Conservation (phyloP, 2,329 filamentous ascomycete genomes). For the Claviceps sp. region DNA sequence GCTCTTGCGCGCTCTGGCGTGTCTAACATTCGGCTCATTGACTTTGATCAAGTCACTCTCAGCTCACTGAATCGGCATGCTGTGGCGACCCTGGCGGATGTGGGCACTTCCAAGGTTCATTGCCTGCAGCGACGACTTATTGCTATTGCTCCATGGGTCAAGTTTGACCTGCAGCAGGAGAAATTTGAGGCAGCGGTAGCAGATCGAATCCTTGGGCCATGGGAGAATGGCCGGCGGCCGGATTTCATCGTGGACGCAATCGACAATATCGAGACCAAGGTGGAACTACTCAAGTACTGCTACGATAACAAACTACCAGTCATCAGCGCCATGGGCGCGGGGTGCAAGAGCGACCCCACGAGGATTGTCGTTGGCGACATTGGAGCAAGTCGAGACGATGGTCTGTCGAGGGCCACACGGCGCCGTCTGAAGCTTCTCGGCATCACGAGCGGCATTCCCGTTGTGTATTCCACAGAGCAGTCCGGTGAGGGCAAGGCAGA, state of each 20-base stretch:
- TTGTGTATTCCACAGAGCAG: conserved; percentile 87
- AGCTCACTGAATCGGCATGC: conserved; percentile 94
- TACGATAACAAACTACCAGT: conserved; percentile 64
- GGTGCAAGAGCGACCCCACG: conserved; percentile 79
- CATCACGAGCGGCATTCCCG: conserved; percentile 73
- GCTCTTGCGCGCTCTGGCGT: conserved; percentile 83
- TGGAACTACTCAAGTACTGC: conserved; percentile 80
- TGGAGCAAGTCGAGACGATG: conserved; percentile 73
- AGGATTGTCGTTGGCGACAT: conserved; percentile 86
- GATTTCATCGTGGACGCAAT: conserved; percentile 95
- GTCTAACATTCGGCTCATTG: conserved; percentile 73
- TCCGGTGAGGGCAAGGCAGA: conserved; percentile 82
- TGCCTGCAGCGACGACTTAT: conserved; percentile 69
- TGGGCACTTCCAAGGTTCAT: conserved; percentile 83
- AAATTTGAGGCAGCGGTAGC: conserved; percentile 64
- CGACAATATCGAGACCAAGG: conserved; percentile 96
- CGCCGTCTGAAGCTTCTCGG: conserved; percentile 65
- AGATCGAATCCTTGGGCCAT: conserved; percentile 50
- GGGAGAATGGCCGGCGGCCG: conserved; percentile 51
- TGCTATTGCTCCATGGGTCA: conserved; percentile 82
- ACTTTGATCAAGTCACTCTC: conserved; percentile 95
- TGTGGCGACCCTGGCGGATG: conserved; percentile 84
- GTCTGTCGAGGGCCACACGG: conserved; percentile 72
- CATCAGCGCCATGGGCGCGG: conserved; percentile 91
- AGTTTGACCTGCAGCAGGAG: conserved; percentile 75